These are phyloP conservation scores for Colletotrichum sp. DNA, from an alignment of 2,329 filamentous ascomycete species.

Conservation along the genomic window DNA sequence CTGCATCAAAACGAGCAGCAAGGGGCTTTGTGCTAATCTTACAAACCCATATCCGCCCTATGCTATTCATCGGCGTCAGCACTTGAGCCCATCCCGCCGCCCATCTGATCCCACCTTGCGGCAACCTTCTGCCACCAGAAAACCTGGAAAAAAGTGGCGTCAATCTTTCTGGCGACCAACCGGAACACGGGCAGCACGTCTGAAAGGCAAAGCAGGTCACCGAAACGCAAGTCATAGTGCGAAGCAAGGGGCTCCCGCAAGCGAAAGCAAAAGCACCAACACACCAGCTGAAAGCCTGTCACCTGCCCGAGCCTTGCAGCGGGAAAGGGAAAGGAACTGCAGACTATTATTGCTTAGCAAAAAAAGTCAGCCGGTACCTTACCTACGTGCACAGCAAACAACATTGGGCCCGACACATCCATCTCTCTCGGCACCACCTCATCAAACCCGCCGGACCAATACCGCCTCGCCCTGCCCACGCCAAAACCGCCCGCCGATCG, in stretches of 20 bases:
- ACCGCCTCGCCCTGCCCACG: background rate
- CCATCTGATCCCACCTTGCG: background rate
- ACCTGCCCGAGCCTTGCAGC: background rate
- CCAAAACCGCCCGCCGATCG: conserved; percentile 4
- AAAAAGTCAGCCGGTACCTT: background rate
- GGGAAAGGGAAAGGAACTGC: background rate
- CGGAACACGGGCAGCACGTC: background rate
- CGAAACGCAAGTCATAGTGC: conserved; percentile 1
- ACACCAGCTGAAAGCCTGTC: background rate
- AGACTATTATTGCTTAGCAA: background rate
- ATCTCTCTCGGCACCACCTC: background rate
- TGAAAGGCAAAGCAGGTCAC: conserved; percentile 6
- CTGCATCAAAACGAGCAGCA: background rate
- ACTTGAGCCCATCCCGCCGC: background rate
- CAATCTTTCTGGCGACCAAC: background rate
- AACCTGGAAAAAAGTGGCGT: conserved; percentile 15
- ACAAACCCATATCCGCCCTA: background rate
- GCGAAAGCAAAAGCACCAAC: background rate
- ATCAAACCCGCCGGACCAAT: conserved; percentile 12
- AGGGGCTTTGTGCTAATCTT: conserved; percentile 12
- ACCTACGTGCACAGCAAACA: background rate
- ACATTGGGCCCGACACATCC: background rate
- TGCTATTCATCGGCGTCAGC: background rate
- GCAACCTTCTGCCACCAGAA: background rate
- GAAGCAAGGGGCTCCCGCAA: conserved; percentile 5